Conservation (phyloP, 78 protist species). For the Pigoraptor vietnamica region DNA sequence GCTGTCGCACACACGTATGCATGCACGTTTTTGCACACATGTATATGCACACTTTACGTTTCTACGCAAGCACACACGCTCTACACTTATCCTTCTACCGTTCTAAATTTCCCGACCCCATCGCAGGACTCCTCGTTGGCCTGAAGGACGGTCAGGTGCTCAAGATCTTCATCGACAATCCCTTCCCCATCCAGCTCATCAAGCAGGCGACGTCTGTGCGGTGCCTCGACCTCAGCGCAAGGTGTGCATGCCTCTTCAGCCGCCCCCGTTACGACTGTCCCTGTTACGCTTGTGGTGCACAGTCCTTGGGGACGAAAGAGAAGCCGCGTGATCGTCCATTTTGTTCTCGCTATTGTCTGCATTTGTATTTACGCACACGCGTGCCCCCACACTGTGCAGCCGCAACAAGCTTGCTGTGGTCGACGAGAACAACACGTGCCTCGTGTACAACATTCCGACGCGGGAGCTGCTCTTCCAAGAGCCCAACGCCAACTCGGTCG, state of each 20-base stretch:
- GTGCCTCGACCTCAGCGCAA: conserved; percentile 62
- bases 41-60: neutral
- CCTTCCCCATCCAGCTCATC: conserved; percentile 55
- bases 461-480: conserved; percentile 44
- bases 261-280: neutral
- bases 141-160: conserved; percentile 47
- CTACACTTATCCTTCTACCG: neutral
- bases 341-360: neutral
- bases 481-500: conserved; percentile 50
- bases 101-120: neutral
- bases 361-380: neutral
- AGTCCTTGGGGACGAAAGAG: neutral
- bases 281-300: neutral
- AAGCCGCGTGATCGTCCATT: neutral
- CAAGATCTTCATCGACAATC: conserved; percentile 70
- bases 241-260: neutral
- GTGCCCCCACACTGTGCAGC: neutral
- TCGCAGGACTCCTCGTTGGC: conserved; percentile 59
- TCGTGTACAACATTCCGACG: conserved; percentile 51
- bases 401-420: conserved; percentile 58
- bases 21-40: neutral
- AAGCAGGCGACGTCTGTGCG: conserved; percentile 23
- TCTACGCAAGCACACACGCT: neutral
- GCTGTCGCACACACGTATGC: neutral
- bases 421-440: conserved; percentile 35